phyloP scores from a whole-genome alignment of 2,329 filamentous ascomycete species.

The Scorias spongiosa region DNA sequence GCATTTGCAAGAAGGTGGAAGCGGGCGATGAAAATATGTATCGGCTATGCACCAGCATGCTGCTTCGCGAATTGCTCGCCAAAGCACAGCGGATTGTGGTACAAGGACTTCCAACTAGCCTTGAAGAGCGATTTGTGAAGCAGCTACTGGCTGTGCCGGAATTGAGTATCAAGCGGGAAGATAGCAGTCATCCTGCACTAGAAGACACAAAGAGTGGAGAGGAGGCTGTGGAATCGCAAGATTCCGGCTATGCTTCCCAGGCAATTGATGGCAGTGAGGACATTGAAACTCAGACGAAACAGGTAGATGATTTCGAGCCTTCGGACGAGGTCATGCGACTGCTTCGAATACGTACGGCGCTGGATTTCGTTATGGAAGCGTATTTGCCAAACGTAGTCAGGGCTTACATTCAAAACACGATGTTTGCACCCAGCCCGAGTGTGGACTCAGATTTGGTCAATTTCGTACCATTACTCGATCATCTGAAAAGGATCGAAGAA shows the following conservation, averaged over 20 bases:
- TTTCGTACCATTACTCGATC: constrained; percentile 56
- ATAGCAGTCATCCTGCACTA: constrained; percentile 24
- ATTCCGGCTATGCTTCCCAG: not conserved
- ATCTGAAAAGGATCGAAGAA: constrained; percentile 50
- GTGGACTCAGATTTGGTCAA: constrained; percentile 29
- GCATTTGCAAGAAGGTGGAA: constrained; percentile 67
- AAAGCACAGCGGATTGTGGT: constrained; percentile 60
- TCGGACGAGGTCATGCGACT: constrained; percentile 36
- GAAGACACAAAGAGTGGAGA: constrained; percentile 8
- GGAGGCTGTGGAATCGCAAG: constrained; percentile 6
- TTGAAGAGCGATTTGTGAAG: constrained; percentile 74
- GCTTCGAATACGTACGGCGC: constrained; percentile 48
- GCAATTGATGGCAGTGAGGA: not conserved
- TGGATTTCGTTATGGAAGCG: constrained; percentile 47
- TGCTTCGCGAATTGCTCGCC: constrained; percentile 46
- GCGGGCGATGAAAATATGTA: constrained; percentile 78
- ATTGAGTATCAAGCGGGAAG: constrained; percentile 48
- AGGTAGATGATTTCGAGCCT: not conserved
- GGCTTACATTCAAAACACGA: too few species aligned
- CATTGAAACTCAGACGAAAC: not conserved
- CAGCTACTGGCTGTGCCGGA: constrained; percentile 64
- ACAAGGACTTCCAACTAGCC: constrained; percentile 53
- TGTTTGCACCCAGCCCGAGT: too few species aligned
- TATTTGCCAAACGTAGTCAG: constrained; percentile 35
- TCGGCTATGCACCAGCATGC: constrained; percentile 57